A percentile compares a stretch with the other conserved stretches of the same genome.
Evolutionary conservation across 768 basidiomycete genomes (phyloP).

Genomic region (Daedalea quercina): DNA sequence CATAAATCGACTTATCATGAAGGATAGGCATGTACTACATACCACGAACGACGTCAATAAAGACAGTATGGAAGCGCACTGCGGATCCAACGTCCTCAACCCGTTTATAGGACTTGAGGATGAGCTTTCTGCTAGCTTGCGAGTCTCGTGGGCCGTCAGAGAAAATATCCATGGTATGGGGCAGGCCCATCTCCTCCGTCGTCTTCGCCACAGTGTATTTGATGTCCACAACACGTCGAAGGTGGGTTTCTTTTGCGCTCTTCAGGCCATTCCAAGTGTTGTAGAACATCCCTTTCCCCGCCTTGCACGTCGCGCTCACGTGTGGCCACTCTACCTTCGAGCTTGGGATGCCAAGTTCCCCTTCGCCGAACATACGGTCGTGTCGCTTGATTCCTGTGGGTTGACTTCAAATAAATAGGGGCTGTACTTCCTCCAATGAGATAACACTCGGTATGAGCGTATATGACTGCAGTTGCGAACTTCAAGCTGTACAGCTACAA

Average conservation of each 20-base stretch:
- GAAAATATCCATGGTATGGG: neutral
- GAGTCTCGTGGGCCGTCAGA: neutral
- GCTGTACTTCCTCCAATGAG: too few relatives aligned
- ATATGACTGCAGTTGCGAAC: too few relatives aligned
- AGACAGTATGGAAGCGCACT: neutral
- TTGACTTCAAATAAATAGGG: too few relatives aligned
- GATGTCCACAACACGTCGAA: neutral
- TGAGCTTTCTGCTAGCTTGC: neutral
- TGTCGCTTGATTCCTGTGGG: too few relatives aligned
- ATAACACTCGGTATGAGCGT: too few relatives aligned
- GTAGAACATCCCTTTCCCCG: neutral
- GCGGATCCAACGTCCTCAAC: neutral
- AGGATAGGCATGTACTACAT: too few relatives aligned
- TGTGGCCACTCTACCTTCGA: constrained; percentile 6
- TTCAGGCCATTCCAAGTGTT: neutral
- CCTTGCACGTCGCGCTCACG: neutral
- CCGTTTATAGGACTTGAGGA: neutral
- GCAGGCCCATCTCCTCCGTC: neutral
- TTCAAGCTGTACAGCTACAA: too few relatives aligned
- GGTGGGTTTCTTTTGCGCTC: neutral
- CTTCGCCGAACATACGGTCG: neutral
- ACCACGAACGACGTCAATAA: constrained; percentile 3
- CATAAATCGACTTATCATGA: neutral
- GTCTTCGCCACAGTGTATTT: neutral
- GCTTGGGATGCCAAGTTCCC: neutral